Evolutionary conservation across 257 asterid species (phyloP).

Genomic region (Solanum chmielewskii): DNA sequence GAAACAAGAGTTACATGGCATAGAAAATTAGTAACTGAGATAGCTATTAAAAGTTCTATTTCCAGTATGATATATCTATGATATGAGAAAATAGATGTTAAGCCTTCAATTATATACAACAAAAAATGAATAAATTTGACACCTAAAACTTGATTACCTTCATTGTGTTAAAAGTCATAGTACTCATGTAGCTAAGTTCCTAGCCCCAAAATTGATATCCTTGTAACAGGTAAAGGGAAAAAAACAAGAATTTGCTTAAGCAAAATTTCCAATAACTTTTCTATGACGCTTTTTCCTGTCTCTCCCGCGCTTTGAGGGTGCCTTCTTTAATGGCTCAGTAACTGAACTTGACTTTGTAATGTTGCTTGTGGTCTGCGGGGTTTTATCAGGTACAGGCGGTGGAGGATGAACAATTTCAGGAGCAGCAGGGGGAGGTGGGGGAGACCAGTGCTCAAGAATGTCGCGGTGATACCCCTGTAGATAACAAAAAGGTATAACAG

Average conservation of each 20-base stretch:
- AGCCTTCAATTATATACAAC: neutral
- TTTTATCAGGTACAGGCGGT: conserved; percentile 15
- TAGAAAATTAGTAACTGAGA: neutral
- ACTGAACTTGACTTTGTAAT: conserved; percentile 2
- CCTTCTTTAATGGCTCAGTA: conserved; percentile 8
- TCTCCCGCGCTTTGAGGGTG: conserved; percentile 35
- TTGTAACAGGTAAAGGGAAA: conserved; percentile 17
- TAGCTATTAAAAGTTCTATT: neutral
- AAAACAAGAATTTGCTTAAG: conserved; percentile 3
- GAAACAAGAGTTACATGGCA: neutral
- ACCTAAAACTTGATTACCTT: neutral
- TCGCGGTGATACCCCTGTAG: conserved; percentile 84
- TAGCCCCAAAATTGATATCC: neutral
- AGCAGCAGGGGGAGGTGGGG: conserved; percentile 34
- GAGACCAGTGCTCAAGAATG: conserved; percentile 47
- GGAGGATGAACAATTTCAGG: conserved; percentile 28
- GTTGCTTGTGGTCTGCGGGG: neutral
- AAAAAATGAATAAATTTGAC: conserved; percentile 19
- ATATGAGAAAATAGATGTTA: neutral
- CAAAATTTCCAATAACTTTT: conserved; percentile 45
- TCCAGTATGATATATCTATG: neutral
- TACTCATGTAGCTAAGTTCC: conserved; percentile 20
- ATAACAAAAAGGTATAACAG: neutral
- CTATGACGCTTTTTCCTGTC: conserved; percentile 52
- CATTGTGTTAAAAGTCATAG: conserved; percentile 2